Conservation (phyloP, 148 eudicot species). For the Fagopyrum esculentum region DNA sequence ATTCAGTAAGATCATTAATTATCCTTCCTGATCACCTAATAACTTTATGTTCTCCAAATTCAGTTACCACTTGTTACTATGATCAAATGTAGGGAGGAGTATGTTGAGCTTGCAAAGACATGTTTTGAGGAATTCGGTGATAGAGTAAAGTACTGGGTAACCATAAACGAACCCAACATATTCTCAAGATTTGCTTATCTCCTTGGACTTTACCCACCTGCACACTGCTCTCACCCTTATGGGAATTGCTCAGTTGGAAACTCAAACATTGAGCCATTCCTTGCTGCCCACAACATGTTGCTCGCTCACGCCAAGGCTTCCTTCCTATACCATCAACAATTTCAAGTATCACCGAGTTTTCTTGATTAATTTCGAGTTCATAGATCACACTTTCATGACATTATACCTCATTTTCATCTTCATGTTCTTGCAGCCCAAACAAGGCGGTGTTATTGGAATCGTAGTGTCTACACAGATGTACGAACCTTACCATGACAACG, state of each 20-base stretch:
- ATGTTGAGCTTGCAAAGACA: slow-evolving; percentile 41
- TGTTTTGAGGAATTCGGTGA: slow-evolving; percentile 74
- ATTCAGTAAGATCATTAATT: slow-evolving; percentile 41
- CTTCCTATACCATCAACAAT: slow-evolving; percentile 40
- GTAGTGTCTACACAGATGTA: slow-evolving; percentile 31
- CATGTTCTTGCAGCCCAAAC: slow-evolving; percentile 40
- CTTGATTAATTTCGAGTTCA: no score
- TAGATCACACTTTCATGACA: background rate
- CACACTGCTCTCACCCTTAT: slow-evolving; percentile 55
- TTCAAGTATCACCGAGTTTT: slow-evolving; percentile 18
- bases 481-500: slow-evolving; percentile 37
- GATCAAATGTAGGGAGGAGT: slow-evolving; percentile 50
- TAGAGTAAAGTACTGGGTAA: slow-evolving; percentile 67
- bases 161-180: slow-evolving; percentile 83
- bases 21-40: background rate
- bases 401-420: background rate
- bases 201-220: slow-evolving; percentile 52
- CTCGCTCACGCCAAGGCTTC: slow-evolving; percentile 64
- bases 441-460: slow-evolving; percentile 51
- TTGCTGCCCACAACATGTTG: slow-evolving; percentile 59
- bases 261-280: slow-evolving; percentile 60
- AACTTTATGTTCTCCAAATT: background rate
- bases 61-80: background rate
- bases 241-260: slow-evolving; percentile 51
- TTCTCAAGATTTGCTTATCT: slow-evolving; percentile 31